Evolutionary conservation across 495 filamentous ascomycete species (phyloP).

Genomic region (Podospora comata): DNA sequence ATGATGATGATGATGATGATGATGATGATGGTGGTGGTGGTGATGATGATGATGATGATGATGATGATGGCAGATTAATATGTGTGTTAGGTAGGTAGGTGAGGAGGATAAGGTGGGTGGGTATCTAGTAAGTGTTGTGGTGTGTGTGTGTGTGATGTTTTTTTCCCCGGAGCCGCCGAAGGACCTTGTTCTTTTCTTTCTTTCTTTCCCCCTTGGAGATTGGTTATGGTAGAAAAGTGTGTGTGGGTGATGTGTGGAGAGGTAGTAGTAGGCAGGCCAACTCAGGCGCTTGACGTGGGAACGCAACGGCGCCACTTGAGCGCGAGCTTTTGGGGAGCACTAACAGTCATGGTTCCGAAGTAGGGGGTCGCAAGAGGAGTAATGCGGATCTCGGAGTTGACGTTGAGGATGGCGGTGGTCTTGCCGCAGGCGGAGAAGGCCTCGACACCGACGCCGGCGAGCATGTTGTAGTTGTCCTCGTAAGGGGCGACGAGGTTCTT

Average conservation of each 20-base stretch:
- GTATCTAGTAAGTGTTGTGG: neutral
- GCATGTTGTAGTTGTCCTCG: conserved; percentile 34
- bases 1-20: neutral
- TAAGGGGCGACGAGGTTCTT: conserved; percentile 34
- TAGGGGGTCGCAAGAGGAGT: conserved; percentile 27
- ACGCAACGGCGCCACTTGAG: conserved; percentile 24
- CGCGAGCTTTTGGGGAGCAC: conserved; percentile 16
- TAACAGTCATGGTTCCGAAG: conserved; percentile 33
- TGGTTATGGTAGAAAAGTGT: neutral
- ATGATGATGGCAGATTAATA: neutral
- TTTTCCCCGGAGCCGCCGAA: neutral
- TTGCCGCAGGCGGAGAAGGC: conserved; percentile 33
- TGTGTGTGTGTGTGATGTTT: neutral
- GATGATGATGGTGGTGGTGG: neutral
- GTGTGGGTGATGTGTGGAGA: neutral
- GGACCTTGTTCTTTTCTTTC: conserved; percentile 3
- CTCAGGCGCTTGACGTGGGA: neutral
- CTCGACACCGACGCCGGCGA: conserved; percentile 33
- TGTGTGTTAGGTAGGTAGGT: neutral
- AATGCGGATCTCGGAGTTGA: conserved; percentile 39
- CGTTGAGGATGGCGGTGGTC: conserved; percentile 35
- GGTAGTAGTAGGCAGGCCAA: conserved; percentile 1
- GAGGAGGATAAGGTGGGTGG: neutral
- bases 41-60: neutral
- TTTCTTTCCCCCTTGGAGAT: no score